Evolutionary conservation across 2,329 filamentous ascomycete species (phyloP), one percentile per base, ranked within the genome.

Genomic region (Exutisphaerella laricina): DNA sequence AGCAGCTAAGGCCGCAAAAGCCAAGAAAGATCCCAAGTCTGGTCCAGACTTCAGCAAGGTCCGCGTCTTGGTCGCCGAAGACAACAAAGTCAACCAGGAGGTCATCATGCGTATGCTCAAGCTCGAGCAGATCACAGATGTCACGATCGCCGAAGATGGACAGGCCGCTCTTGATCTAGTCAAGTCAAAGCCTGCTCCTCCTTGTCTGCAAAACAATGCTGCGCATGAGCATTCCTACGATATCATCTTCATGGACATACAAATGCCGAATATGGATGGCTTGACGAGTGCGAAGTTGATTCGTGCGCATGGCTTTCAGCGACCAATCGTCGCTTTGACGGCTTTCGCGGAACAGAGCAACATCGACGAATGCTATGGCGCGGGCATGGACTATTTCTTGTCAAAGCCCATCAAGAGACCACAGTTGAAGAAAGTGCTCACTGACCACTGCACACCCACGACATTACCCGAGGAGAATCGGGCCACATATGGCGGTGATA

Each of bases 261-360:
- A 86, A 66, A 96, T 96, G 89, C 89, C 89, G 3, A 94, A 92
- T 50, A 75, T 96, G 10, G 88, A 95, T 58, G 89, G 89, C 1
- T 70, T 96, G 17, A 84, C 95, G 61, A 89, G 84, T 34, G 95
- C 89, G 1, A 78, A 83, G 7, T 70, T 94, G 23, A 95, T 96
- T 55, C 79, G 89, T 5, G 73, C 88, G 61, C 85, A 90, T 70
- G 89, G 89, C 1, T 96, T 92, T 66, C 80, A 77, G 8, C 84
- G 85, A 1, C 89, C 89, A 0, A 95, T 96, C 48, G 88, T 96
- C 10, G 89, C 89, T 0, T 69, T 96, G 32, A 94, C 88, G 8
- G 89, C 89, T 2, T 95, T 94, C 58, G 82, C 86, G 0, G 88
- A 95, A 59, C 88, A 94, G 62, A 88, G 82, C 65, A 95, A 95